phyloP scores from a whole-genome alignment of 78 protist species.

The Dictyostelium intermedium region DNA sequence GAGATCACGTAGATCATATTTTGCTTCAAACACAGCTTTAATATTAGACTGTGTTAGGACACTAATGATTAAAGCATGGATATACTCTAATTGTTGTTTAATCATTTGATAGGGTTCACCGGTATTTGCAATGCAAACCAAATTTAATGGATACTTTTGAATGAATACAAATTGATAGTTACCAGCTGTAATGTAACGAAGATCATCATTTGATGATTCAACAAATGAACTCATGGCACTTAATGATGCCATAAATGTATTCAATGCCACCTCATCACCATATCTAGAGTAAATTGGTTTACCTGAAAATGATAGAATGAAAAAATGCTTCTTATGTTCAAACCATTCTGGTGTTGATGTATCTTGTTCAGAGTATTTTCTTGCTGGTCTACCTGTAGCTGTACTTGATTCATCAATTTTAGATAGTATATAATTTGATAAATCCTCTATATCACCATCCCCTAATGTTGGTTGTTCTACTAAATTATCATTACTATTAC shows the following conservation, averaged over 20 bases:
- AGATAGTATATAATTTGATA: slow-evolving; percentile 1
- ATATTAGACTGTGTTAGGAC: slow-evolving; percentile 68
- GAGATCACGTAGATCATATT: slow-evolving; percentile 67
- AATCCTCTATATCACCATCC: not conserved
- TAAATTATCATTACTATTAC: not conserved
- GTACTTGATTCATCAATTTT: not conserved
- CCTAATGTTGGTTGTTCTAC: not conserved
- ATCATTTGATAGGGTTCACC: slow-evolving; percentile 62
- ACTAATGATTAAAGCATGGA: slow-evolving; percentile 41
- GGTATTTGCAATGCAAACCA: slow-evolving; percentile 50
- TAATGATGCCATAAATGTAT: slow-evolving; percentile 78
- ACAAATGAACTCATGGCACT: slow-evolving; percentile 82
- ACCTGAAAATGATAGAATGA: slow-evolving; percentile 55
- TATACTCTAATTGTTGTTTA: slow-evolving; percentile 43
- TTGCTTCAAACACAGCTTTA: slow-evolving; percentile 62
- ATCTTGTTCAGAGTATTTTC: slow-evolving; percentile 51
- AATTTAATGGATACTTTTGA: slow-evolving; percentile 18
- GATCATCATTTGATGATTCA: slow-evolving; percentile 61
- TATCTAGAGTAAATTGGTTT: slow-evolving; percentile 75
- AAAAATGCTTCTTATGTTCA: slow-evolving; percentile 61
- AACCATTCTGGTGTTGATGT: slow-evolving; percentile 77
- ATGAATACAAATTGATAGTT: slow-evolving; percentile 50
- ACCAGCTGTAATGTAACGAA: slow-evolving; percentile 57
- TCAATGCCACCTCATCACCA: slow-evolving; percentile 79
- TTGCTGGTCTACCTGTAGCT: not conserved